These are phyloP conservation scores for Paramecium biaurelia DNA, from an alignment of 73 alveolate species.

Conservation along the genomic window DNA sequence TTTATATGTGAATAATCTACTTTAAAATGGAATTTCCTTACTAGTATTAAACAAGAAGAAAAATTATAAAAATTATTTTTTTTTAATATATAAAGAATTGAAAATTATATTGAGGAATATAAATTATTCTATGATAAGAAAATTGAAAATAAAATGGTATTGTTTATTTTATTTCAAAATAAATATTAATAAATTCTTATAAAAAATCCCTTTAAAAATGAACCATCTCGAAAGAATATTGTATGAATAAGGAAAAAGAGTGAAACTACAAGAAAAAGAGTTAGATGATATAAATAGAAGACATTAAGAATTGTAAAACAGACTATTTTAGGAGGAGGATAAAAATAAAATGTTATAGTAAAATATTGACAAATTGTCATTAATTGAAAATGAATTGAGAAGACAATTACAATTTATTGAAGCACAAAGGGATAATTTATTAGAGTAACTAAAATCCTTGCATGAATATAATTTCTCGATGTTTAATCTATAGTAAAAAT, in stretches of 20 bases:
- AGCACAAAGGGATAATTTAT: not conserved
- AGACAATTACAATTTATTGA: not conserved
- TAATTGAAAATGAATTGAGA: not conserved
- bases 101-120: not conserved
- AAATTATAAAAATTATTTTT: not conserved
- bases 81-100: not conserved
- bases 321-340: not conserved
- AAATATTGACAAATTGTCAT: not conserved
- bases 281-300: not conserved
- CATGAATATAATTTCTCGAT: not conserved
- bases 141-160: not conserved
- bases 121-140: not conserved
- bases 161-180: not conserved
- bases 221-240: not conserved
- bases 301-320: not conserved
- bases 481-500: not conserved
- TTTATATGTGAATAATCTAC: not conserved
- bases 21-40: not conserved
- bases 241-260: not conserved
- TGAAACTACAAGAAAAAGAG: not conserved
- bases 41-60: not conserved
- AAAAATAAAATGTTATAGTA: not conserved
- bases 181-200: not conserved
- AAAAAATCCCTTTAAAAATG: not conserved
- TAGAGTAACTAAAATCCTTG: not conserved